These are phyloP conservation scores for Talaromyces sp. DNA, from an alignment of 2,329 filamentous ascomycete genomes.

Conservation along the genomic window DNA sequence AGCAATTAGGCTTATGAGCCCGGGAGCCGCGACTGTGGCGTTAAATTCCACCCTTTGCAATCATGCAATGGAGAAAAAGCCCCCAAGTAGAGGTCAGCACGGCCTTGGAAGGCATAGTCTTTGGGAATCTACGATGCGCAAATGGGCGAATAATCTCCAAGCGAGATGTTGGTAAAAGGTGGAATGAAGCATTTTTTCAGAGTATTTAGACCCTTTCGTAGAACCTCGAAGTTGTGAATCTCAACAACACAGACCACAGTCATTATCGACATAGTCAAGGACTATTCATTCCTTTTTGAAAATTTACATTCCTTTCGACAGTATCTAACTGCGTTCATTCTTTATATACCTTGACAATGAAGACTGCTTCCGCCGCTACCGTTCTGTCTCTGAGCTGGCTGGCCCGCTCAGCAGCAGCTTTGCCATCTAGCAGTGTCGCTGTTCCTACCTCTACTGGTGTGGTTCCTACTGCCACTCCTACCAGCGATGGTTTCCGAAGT, in stretches of 20 bases:
- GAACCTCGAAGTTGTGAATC: not conserved
- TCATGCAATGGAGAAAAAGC: not conserved
- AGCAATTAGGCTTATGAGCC: not conserved
- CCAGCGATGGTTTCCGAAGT: conserved; percentile 16
- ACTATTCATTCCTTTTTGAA: not conserved
- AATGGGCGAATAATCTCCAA: not conserved
- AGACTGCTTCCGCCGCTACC: not conserved
- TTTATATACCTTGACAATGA: not conserved
- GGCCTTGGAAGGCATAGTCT: not conserved
- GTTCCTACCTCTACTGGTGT: not conserved
- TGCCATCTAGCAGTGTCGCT: not conserved
- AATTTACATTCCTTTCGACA: not conserved
- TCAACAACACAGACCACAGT: not conserved
- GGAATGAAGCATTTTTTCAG: not conserved
- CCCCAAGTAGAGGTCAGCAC: not conserved
- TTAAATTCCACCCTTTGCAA: not conserved
- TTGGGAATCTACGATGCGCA: not conserved
- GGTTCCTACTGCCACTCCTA: not conserved
- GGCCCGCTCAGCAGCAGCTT: not conserved
- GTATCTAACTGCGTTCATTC: not conserved
- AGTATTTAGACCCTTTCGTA: not conserved
- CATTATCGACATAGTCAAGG: not conserved
- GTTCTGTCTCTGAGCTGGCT: not conserved
- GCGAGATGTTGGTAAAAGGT: not conserved
- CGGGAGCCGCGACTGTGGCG: not conserved